Base-by-base conservation (phyloP, 2,329 filamentous ascomycete genomes). In the Aureobasidium sp. region DNA sequence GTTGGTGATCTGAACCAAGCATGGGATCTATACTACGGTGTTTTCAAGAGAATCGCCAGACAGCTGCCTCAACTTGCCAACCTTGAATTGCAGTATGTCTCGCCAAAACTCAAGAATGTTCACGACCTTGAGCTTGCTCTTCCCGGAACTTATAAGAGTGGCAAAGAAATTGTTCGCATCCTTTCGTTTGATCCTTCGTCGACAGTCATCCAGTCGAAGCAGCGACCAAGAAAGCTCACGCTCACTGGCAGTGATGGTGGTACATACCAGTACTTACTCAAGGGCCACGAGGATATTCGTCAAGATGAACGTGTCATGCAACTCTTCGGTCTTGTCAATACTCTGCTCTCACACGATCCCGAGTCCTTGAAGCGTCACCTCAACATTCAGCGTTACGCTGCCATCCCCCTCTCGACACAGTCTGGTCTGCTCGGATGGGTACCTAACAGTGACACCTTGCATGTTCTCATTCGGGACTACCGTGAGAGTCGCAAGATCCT, bases 251-350 rank as follows among this genome's bases (percentile, higher is more conserved):
- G 90, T 69, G 93, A 99, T 71, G 94, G 94, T 61, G 84, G 83
- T 63, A 83, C 85, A 3, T 96, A 96, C 72, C 87, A 90, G 53
- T 97, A 96, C 77, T 76, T 90, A 61, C 84, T 99, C 68, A 99
- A 99, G 79, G 94, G 94, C n/a, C 95, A 99, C 69, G 94, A 99
- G 76, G 94, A 99, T 78, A 96, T 99, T 65, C 88, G 94, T 62
- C 94, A 99, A 74, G 94, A 99, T 70, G 94, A 99, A 75, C 87
- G 95, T 75, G 94, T 99, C 67, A 99, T 99, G 95, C 94, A 99
- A 75, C 83, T 99, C 37, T 99, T 99, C 70, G 94, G 94, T 42
- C 83, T 99, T 15, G 94, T 93, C 77, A 99, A 99, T 73, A 99
- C 95, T 0, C 83, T 99, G 1, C 83, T 99, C 43, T 83, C 89